phyloP scores from a whole-genome alignment of 1,284 basidiomycete species.

The Paramarasmius palmivorus region DNA sequence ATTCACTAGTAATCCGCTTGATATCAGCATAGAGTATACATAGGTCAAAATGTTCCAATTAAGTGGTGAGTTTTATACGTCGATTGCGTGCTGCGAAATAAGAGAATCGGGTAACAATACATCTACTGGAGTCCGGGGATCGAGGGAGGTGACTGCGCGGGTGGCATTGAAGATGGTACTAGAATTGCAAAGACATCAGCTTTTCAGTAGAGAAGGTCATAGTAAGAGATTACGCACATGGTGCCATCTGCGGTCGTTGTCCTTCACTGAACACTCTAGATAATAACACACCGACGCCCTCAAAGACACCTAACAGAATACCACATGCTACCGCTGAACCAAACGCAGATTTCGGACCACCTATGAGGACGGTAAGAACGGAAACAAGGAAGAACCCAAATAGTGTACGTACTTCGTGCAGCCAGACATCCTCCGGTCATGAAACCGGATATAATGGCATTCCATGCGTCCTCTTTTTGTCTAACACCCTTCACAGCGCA shows the following conservation, averaged over 20 bases:
- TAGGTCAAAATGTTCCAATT: neutral
- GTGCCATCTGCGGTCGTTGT: conserved; percentile 71
- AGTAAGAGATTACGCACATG: conserved; percentile 33
- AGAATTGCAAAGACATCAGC: conserved; percentile 1
- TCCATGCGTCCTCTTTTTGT: conserved; percentile 99
- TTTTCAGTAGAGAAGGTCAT: neutral
- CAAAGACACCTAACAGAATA: conserved; percentile 95
- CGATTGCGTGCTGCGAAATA: conserved; percentile 16
- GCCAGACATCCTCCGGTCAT: conserved; percentile 97
- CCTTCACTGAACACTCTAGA: conserved; percentile 83
- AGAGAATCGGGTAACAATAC: conserved; percentile 31
- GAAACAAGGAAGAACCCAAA: conserved; percentile 11
- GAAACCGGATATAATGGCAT: conserved; percentile 98
- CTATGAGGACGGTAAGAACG: conserved; percentile 38
- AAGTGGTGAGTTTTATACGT: conserved; percentile 1
- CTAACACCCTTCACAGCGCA: conserved; percentile 96
- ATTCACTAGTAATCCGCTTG: neutral
- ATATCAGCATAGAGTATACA: no score
- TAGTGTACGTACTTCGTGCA: conserved; percentile 80
- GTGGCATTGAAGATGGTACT: conserved; percentile 41
- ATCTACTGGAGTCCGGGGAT: conserved; percentile 41
- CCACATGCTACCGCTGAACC: conserved; percentile 94
- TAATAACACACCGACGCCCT: conserved; percentile 90
- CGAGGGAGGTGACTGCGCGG: conserved; percentile 28
- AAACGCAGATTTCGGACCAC: conserved; percentile 89